Evolutionary conservation across 148 eudicot genomes (phyloP).

Genomic region (Dysphania ambrosioides): DNA sequence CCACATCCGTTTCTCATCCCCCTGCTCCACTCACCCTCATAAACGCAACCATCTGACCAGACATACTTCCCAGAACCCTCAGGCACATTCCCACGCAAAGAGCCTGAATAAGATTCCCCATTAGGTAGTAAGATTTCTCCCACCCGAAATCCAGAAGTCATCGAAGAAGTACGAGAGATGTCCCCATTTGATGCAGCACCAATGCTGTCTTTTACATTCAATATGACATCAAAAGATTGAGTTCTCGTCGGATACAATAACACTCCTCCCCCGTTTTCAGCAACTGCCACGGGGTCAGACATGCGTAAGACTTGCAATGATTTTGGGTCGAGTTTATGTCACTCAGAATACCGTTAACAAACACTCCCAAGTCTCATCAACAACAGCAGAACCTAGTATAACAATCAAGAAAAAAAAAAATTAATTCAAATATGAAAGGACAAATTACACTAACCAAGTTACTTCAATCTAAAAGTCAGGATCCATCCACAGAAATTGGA

Average conservation of each 20-base stretch:
- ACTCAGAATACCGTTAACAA: conserved; percentile 23
- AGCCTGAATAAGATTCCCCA: conserved; percentile 75
- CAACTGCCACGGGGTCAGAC: conserved; percentile 66
- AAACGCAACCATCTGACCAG: conserved; percentile 81
- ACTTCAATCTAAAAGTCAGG: background rate
- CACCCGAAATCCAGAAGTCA: conserved; percentile 48
- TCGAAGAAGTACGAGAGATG: conserved; percentile 43
- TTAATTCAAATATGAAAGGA: conserved; percentile 13
- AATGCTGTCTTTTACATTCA: conserved; percentile 33
- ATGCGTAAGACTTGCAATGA: conserved; percentile 58
- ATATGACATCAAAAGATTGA: conserved; percentile 50
- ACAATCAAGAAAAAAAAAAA: conserved; percentile 11
- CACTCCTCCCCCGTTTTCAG: conserved; percentile 37
- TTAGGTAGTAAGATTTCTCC: conserved; percentile 54
- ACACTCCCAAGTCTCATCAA: conserved; percentile 20
- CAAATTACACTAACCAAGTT: conserved; percentile 10
- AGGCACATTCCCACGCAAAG: conserved; percentile 64
- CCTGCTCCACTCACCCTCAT: conserved; percentile 87
- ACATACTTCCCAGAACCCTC: conserved; percentile 82
- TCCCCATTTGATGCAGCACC: conserved; percentile 42
- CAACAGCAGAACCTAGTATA: conserved; percentile 20
- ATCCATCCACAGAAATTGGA: conserved; percentile 21
- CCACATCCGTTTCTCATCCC: conserved; percentile 92
- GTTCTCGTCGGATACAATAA: conserved; percentile 50
- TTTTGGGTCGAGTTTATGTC: conserved; percentile 23